Conservation (phyloP, 2,329 filamentous ascomycete genomes). For the Celoporthe dispersa region DNA sequence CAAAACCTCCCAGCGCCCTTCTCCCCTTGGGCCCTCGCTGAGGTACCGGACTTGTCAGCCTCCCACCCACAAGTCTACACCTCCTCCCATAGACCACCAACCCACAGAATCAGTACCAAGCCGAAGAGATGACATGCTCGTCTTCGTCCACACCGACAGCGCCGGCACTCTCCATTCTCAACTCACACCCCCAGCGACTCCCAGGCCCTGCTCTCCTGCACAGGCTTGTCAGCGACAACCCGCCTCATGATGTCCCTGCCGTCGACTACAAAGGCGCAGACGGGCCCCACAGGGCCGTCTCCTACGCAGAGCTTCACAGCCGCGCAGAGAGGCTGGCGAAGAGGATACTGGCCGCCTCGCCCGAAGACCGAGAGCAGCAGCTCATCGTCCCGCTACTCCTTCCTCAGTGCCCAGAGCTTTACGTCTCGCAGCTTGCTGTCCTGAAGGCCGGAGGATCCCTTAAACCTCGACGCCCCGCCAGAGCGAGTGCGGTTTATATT, state of each 20-base stretch:
- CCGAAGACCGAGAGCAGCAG: conserved; percentile 33
- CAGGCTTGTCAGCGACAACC: conserved; percentile 59
- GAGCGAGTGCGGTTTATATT: conserved; percentile 82
- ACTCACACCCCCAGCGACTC: conserved; percentile 46
- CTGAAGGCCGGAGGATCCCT: conserved; percentile 81
- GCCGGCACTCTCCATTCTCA: conserved; percentile 49
- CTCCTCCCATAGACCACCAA: conserved; percentile 14
- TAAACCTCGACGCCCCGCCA: conserved; percentile 76
- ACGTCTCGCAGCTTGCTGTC: conserved; percentile 76
- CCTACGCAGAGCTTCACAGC: conserved; percentile 66
- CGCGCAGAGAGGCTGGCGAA: conserved; percentile 20
- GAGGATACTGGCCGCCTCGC: conserved; percentile 20
- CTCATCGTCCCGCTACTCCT: conserved; percentile 75
- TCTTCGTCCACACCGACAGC: not conserved
- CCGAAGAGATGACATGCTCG: conserved; percentile 23
- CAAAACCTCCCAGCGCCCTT: not conserved
- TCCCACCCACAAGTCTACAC: not conserved
- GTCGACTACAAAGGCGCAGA: conserved; percentile 66
- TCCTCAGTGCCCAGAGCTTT: conserved; percentile 77
- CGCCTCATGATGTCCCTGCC: conserved; percentile 49
- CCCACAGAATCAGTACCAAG: not conserved
- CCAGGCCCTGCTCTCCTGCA: conserved; percentile 53
- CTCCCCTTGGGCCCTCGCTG: not conserved
- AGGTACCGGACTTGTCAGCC: not conserved
- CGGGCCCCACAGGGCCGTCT: conserved; percentile 51